Evolutionary conservation across 2,329 filamentous ascomycete species (phyloP).

Genomic region (Purpureocillium lavendulum): DNA sequence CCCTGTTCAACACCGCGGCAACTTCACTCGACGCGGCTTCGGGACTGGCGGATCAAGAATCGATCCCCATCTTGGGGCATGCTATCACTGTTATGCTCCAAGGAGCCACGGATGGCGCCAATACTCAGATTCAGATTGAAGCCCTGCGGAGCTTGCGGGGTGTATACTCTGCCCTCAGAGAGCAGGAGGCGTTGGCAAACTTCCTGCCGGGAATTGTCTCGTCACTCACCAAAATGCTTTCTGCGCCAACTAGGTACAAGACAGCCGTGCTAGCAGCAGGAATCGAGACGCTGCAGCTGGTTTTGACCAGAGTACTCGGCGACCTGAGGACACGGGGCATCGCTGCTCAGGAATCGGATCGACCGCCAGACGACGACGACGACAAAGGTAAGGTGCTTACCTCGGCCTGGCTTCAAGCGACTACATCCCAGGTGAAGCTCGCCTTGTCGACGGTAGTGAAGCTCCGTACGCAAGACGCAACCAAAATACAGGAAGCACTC

Average conservation of each 20-base stretch:
- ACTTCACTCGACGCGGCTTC: conserved; percentile 39
- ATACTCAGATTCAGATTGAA: conserved; percentile 60
- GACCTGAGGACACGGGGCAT: conserved; percentile 47
- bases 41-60: conserved; percentile 45
- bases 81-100: conserved; percentile 74
- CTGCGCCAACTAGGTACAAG: conserved; percentile 53
- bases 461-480: conserved; percentile 60
- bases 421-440: conserved; percentile 71
- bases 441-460: conserved; percentile 72
- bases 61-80: conserved; percentile 74
- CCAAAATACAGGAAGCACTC: conserved; percentile 60
- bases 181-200: conserved; percentile 68
- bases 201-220: conserved; percentile 88
- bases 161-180: conserved; percentile 56
- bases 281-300: conserved; percentile 47
- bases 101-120: conserved; percentile 54
- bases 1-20: conserved; percentile 53
- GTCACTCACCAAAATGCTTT: conserved; percentile 65
- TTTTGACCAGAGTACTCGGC: conserved; percentile 47
- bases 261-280: conserved; percentile 52
- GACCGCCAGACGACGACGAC: conserved; percentile 14
- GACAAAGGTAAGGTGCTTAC: conserved; percentile 31
- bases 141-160: conserved; percentile 57
- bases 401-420: conserved; percentile 68
- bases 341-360: conserved; percentile 19